Evolutionary conservation across 2,329 filamentous ascomycete species (phyloP), one percentile per base, ranked within the genome.

Genomic region (Chrysosporium queenslandicum): DNA sequence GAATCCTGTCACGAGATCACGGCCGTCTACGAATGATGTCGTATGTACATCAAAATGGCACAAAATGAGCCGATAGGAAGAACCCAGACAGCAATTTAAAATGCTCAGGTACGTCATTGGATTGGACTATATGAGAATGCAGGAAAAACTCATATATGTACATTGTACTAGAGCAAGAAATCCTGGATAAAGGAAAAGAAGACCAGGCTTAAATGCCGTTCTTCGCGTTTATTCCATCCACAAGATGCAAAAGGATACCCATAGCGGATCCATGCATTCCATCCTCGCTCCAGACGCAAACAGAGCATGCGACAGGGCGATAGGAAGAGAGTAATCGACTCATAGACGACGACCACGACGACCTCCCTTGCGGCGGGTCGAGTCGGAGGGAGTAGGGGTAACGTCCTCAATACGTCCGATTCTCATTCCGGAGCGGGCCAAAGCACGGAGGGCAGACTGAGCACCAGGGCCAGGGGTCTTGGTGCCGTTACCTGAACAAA

Each of bases 301-400:
- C 18, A 11, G 55, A 49, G 42, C 43, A 50, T 40, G 39, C 39
- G 39, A 50, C 47, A 55, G 2, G 14, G 39, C 25, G 25, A 40
- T 42, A 48, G 46, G 40, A 53, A 45, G 46, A 42, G n/a, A 46
- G 34, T 40, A 32, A 20, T 39, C 48, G 23, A 74, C 77, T 87
- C 80, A 98, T 77, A 98, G 87, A 95, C 92, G 91, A 80, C 92
- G 92, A 97, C 92, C 92, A 87, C 92, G 91, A 78, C 92, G 90
- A 96, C 92, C 92, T 81, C 92, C 92, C 89, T 98, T 98, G 81
- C 91, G 90, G 79, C 92, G 87, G 71, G 92, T 98, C 75, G 88
- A 95, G 78, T 98, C 92, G 76, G 92, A 98, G 68, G 94, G 92
- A 58, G 92, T 98, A 68, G 92, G 92, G 68, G 94, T 98, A 62